phyloP scores from a whole-genome alignment of 768 basidiomycete genomes.

The Coprinellus micaceus region DNA sequence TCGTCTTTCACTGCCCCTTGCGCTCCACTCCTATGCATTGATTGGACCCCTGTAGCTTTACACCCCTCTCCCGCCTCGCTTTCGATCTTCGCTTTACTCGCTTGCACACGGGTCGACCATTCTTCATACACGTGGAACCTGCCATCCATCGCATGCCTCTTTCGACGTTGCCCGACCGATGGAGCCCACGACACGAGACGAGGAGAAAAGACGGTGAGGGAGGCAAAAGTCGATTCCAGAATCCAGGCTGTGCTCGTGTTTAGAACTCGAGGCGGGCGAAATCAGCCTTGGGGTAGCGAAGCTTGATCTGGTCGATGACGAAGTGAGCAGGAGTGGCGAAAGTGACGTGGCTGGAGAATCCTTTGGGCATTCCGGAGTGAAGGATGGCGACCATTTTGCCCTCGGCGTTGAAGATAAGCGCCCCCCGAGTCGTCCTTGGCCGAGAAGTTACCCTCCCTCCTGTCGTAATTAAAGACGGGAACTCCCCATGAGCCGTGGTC shows the following conservation, averaged over 20 bases:
- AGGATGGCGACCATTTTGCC: constrained; percentile 30
- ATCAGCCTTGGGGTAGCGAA: constrained; percentile 51
- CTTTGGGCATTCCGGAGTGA: constrained; percentile 40
- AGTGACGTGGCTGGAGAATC: constrained; percentile 36
- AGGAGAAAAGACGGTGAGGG: constrained; percentile 9
- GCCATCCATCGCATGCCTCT: no score
- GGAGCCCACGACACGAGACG: constrained; percentile 16
- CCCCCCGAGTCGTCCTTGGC: constrained; percentile 39
- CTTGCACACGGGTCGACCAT: no score
- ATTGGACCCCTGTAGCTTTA: no score
- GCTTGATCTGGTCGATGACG: constrained; percentile 46
- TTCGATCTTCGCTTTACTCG: no score
- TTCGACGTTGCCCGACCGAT: no score
- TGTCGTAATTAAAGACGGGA: constrained; percentile 31
- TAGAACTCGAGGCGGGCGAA: constrained; percentile 42
- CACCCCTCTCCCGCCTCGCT: no score
- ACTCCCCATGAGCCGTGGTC: constrained; percentile 28
- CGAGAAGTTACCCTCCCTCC: constrained; percentile 30
- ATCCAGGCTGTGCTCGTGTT: background rate
- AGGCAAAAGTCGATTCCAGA: constrained; percentile 24
- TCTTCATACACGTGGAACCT: background rate
- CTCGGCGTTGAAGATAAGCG: constrained; percentile 31
- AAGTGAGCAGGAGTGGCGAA: constrained; percentile 41
- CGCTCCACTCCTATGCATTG: no score
- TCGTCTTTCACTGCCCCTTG: no score